Conservation (phyloP, 2,329 filamentous ascomycete species). For the Paecilomyces variotii region DNA sequence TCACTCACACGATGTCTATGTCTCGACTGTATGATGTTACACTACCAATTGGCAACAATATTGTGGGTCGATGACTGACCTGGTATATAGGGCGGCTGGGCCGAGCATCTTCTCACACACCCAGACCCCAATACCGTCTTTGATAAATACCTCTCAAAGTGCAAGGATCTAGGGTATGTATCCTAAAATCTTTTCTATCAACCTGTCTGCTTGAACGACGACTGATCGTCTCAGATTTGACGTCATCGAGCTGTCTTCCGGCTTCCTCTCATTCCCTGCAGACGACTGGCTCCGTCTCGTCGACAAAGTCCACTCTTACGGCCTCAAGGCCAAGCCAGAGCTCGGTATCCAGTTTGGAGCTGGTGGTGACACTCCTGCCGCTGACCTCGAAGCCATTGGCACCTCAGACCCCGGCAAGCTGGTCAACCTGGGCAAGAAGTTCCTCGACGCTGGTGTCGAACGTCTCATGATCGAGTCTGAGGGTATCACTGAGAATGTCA, state of each 20-base stretch:
- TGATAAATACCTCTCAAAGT: conserved; percentile 46
- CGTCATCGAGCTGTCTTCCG: conserved; percentile 46
- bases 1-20: conserved; percentile 43
- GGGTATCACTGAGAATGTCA: conserved; percentile 51
- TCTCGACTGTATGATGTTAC: conserved; percentile 38
- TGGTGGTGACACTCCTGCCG: conserved; percentile 44
- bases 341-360: conserved; percentile 52
- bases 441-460: conserved; percentile 46
- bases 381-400: conserved; percentile 40
- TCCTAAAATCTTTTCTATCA: neutral
- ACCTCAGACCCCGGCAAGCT: conserved; percentile 44
- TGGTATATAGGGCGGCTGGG: conserved; percentile 41
- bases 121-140: conserved; percentile 38
- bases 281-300: conserved; percentile 48
- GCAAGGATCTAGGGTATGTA: conserved; percentile 42
- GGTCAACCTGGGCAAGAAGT: conserved; percentile 42
- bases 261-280: conserved; percentile 47
- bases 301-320: conserved; percentile 40
- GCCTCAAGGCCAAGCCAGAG: conserved; percentile 47
- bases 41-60: neutral
- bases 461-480: conserved; percentile 54
- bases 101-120: conserved; percentile 46
- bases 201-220: neutral
- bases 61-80: neutral
- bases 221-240: conserved; percentile 36